These are phyloP conservation scores for Stellera chamaejasme DNA, from an alignment of 345 rosid genomes.

Conservation along the genomic window DNA sequence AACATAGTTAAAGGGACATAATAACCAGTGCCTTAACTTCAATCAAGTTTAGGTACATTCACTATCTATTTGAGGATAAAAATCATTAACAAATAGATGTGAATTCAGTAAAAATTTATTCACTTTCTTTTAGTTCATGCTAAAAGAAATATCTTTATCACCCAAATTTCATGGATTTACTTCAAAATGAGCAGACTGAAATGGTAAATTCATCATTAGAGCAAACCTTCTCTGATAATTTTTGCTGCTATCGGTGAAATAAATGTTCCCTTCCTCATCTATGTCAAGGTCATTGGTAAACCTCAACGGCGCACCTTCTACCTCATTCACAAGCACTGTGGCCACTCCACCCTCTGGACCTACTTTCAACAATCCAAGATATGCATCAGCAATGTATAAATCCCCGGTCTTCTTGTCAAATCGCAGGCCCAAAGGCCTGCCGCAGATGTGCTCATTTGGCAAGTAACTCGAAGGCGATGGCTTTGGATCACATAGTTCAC, in stretches of 20 bases:
- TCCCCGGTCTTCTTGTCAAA: conserved; percentile 75
- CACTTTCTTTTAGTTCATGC: too few relatives aligned
- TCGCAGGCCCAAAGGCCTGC: conserved; percentile 89
- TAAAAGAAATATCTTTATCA: too few relatives aligned
- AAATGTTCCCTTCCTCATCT: conserved; percentile 75
- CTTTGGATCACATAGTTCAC: conserved; percentile 66
- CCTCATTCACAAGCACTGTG: conserved; percentile 55
- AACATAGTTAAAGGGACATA: too few relatives aligned
- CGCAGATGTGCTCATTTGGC: conserved; percentile 87
- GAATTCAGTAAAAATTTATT: too few relatives aligned
- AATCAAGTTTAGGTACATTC: too few relatives aligned
- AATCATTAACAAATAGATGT: too few relatives aligned
- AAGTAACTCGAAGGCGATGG: conserved; percentile 52
- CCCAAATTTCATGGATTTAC: too few relatives aligned
- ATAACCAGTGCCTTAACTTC: too few relatives aligned
- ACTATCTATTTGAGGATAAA: too few relatives aligned
- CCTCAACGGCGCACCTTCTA: conserved; percentile 67
- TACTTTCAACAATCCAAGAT: conserved; percentile 82
- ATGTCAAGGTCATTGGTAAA: conserved; percentile 91
- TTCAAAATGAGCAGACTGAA: not conserved
- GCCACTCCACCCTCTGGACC: conserved; percentile 94
- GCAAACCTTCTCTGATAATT: conserved; percentile 66
- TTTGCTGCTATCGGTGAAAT: conserved; percentile 88
- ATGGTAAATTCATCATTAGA: conserved; percentile 6
- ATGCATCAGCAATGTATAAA: conserved; percentile 89